These are phyloP conservation scores for Colletotrichum camelliae DNA, from an alignment of 2,329 filamentous ascomycete species.

Conservation along the genomic window DNA sequence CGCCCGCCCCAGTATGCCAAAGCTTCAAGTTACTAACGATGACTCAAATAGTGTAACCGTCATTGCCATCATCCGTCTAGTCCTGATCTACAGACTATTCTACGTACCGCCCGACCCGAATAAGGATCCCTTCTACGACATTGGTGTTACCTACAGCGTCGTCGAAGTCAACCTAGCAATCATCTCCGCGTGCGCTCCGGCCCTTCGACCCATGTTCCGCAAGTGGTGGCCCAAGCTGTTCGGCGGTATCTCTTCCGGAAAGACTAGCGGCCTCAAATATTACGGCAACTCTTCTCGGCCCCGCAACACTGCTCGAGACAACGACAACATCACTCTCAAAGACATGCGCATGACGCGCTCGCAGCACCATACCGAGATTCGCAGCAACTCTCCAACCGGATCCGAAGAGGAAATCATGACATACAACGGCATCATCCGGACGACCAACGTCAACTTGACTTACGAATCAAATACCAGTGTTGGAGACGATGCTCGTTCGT, in stretches of 20 bases:
- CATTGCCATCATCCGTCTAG: slow-evolving; percentile 36
- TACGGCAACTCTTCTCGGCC: slow-evolving; percentile 1
- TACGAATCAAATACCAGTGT: neutral
- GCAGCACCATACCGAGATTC: slow-evolving; percentile 35
- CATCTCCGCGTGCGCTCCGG: slow-evolving; percentile 39
- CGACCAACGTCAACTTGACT: slow-evolving; percentile 30
- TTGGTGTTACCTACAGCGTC: slow-evolving; percentile 33
- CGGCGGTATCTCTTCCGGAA: slow-evolving; percentile 13
- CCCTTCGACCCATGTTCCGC: slow-evolving; percentile 37
- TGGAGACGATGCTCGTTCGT: neutral
- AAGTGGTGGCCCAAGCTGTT: slow-evolving; percentile 40
- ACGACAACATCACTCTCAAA: slow-evolving; percentile 25
- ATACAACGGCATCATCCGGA: slow-evolving; percentile 43
- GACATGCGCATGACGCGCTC: slow-evolving; percentile 28
- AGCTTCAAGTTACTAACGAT: neutral
- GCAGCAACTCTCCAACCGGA: slow-evolving; percentile 34
- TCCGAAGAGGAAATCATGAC: slow-evolving; percentile 45
- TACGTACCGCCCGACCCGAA: slow-evolving; percentile 17
- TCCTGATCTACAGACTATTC: slow-evolving; percentile 31
- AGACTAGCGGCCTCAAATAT: slow-evolving; percentile 2
- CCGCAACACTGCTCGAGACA: neutral
- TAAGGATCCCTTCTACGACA: slow-evolving; percentile 32
- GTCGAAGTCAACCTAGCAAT: slow-evolving; percentile 43
- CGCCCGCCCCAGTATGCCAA: neutral
- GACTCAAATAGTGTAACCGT: slow-evolving; percentile 32